These are phyloP conservation scores for Linum trigynum DNA, from an alignment of 345 rosid genomes.

Conservation along the genomic window DNA sequence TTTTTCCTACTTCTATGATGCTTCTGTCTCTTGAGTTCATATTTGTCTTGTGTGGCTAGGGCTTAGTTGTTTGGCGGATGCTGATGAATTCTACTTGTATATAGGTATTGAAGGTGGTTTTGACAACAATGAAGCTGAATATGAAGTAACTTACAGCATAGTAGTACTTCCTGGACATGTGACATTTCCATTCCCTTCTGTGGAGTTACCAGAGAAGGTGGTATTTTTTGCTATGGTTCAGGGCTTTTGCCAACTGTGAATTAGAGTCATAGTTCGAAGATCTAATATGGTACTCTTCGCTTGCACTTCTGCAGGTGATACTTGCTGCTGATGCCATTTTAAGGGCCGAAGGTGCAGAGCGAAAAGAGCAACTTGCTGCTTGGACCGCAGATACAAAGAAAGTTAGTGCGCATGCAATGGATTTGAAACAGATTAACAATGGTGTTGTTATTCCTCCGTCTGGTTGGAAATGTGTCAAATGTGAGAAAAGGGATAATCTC, in stretches of 20 bases:
- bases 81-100: conserved; percentile 8
- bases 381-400: conserved; percentile 93
- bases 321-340: conserved; percentile 80
- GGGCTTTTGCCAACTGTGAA: neutral
- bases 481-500: conserved; percentile 84
- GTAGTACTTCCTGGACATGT: conserved; percentile 69
- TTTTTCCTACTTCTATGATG: conserved; percentile 1
- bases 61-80: neutral
- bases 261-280: neutral
- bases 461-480: conserved; percentile 87
- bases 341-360: conserved; percentile 77
- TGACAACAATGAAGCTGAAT: conserved; percentile 75
- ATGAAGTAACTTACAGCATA: conserved; percentile 60
- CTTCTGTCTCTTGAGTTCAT: neutral
- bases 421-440: conserved; percentile 62
- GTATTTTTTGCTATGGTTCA: neutral
- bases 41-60: neutral
- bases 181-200: conserved; percentile 73
- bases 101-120: conserved; percentile 92
- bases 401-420: conserved; percentile 64
- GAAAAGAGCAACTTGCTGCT: conserved; percentile 78
- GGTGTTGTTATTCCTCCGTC: conserved; percentile 78
- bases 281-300: neutral
- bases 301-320: conserved; percentile 49
- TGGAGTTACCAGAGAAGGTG: conserved; percentile 98